Evolutionary conservation across 305 asterid genomes (phyloP).

Genomic region (Fraxinus angustifolia): DNA sequence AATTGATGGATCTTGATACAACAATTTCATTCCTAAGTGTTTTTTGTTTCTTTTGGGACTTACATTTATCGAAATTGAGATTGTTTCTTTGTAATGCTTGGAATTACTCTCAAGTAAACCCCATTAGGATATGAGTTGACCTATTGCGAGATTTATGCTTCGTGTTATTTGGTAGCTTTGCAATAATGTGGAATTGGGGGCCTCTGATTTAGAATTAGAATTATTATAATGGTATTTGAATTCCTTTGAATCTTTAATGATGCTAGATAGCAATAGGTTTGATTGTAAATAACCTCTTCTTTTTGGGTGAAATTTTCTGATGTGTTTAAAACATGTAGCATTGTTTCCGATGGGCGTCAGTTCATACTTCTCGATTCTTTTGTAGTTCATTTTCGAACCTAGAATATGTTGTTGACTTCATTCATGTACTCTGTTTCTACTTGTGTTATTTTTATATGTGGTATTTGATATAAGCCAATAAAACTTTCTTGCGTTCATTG

Average conservation of each 20-base stretch:
- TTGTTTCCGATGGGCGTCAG: neutral
- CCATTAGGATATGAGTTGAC: neutral
- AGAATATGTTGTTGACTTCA: slow-evolving; percentile 14
- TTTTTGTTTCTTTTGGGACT: neutral
- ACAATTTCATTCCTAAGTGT: neutral
- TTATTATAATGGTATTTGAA: neutral
- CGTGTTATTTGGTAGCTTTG: neutral
- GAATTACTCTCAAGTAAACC: neutral
- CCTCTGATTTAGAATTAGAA: neutral
- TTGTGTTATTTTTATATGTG: neutral
- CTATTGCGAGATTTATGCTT: neutral
- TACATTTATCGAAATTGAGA: neutral
- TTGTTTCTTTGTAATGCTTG: neutral
- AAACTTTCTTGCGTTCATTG: neutral
- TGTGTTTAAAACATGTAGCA: neutral
- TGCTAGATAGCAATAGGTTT: neutral
- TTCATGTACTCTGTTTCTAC: neutral
- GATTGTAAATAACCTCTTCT: neutral
- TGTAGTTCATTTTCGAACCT: slow-evolving; percentile 7
- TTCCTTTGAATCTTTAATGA: neutral
- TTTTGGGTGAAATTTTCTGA: neutral
- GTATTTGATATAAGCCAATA: neutral
- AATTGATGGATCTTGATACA: neutral
- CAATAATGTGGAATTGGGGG: neutral
- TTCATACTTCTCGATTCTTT: neutral